Evolutionary conservation across 176 grass and related monocot genomes (phyloP).

Genomic region (Oryza officinalis): DNA sequence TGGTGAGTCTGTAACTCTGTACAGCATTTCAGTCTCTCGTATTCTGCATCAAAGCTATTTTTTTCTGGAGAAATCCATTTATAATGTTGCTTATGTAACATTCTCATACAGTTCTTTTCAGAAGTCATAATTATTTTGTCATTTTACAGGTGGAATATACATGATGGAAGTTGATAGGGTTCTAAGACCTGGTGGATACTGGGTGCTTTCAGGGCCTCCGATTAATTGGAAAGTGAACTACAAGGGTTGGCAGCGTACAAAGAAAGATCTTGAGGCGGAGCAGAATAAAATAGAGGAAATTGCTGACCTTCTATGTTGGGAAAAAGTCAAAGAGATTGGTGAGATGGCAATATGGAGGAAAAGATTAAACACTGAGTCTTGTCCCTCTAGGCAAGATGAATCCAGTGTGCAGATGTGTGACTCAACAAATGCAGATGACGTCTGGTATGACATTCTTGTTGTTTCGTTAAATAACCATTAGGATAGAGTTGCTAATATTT

Average conservation of each 20-base stretch:
- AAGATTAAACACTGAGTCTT: slow-evolving; percentile 67
- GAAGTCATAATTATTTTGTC: neutral
- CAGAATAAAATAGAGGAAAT: slow-evolving; percentile 92
- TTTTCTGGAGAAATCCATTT: neutral
- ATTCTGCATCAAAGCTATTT: slow-evolving; percentile 18
- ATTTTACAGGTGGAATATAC: slow-evolving; percentile 77
- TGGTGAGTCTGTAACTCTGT: slow-evolving; percentile 55
- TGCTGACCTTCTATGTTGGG: slow-evolving; percentile 82
- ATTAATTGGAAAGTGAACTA: slow-evolving; percentile 84
- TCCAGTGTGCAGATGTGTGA: slow-evolving; percentile 65
- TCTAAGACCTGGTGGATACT: slow-evolving; percentile 94
- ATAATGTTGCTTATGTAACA: neutral
- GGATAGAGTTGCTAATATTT: neutral
- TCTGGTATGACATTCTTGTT: slow-evolving; percentile 66
- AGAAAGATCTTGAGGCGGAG: slow-evolving; percentile 80
- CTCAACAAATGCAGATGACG: slow-evolving; percentile 69
- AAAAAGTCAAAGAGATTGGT: slow-evolving; percentile 81
- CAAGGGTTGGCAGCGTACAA: slow-evolving; percentile 83
- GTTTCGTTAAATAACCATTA: slow-evolving; percentile 16
- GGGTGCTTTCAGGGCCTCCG: slow-evolving; percentile 91
- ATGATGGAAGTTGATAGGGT: slow-evolving; percentile 98
- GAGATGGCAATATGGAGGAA: slow-evolving; percentile 96
- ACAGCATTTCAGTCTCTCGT: neutral
- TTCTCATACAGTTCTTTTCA: slow-evolving; percentile 12
- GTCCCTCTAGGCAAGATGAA: slow-evolving; percentile 71